phyloP scores from a whole-genome alignment of 257 asterid species.

The Solanum piurae region DNA sequence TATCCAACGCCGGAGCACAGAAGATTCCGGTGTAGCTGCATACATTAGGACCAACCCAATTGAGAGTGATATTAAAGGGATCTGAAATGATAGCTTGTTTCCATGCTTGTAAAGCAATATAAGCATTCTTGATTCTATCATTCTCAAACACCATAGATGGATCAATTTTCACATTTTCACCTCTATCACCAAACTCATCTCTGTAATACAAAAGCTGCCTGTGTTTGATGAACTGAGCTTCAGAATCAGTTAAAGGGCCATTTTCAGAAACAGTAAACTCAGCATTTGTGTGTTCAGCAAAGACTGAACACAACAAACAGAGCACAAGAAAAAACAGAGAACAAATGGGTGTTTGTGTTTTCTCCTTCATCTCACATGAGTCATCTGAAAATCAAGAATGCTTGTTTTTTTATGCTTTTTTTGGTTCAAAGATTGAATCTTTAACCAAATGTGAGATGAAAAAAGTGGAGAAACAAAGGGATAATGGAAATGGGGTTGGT shows the following conservation, averaged over 20 bases:
- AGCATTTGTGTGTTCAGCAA: slow-evolving; percentile 1
- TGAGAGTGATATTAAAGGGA: slow-evolving; percentile 44
- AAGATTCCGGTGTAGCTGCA: slow-evolving; percentile 60
- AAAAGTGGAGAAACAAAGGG: background rate
- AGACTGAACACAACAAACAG: slow-evolving; percentile 4
- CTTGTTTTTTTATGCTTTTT: background rate
- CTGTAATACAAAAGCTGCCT: slow-evolving; percentile 68
- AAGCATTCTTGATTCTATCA: slow-evolving; percentile 50
- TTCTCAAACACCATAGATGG: slow-evolving; percentile 59
- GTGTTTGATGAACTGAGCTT: slow-evolving; percentile 41
- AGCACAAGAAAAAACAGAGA: background rate
- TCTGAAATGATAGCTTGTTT: slow-evolving; percentile 78
- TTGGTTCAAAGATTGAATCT: background rate
- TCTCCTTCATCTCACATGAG: slow-evolving; percentile 69
- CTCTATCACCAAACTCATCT: slow-evolving; percentile 69
- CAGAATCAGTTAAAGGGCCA: slow-evolving; percentile 51
- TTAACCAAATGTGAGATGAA: slow-evolving; percentile 6
- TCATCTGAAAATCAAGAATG: slow-evolving; percentile 39
- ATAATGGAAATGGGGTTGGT: slow-evolving; percentile 2
- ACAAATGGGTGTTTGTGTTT: slow-evolving; percentile 12
- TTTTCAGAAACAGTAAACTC: slow-evolving; percentile 11
- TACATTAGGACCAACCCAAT: slow-evolving; percentile 76
- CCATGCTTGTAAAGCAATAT: slow-evolving; percentile 89
- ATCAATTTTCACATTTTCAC: slow-evolving; percentile 62
- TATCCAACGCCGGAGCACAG: slow-evolving; percentile 66